A percentile compares a stretch with the other conserved stretches of the same genome.
phyloP scores from a whole-genome alignment of 2,329 filamentous ascomycete genomes.

The Colletotrichum viniferum region DNA sequence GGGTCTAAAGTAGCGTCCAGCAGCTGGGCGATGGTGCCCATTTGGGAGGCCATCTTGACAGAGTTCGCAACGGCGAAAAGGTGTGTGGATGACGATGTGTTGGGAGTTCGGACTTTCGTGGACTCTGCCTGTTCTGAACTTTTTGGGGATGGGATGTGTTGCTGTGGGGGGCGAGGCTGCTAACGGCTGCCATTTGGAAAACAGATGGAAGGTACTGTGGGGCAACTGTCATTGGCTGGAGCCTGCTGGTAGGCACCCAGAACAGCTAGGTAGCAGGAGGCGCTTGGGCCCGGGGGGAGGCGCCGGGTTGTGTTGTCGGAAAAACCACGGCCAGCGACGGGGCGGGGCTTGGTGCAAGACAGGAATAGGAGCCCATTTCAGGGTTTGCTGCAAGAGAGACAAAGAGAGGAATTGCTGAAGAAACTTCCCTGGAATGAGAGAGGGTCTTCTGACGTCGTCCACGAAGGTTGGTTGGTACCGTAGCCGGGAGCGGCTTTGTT shows the following conservation, averaged over 20 bases:
- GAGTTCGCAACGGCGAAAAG: slow-evolving; percentile 16
- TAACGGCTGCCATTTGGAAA: not conserved
- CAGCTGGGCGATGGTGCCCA: slow-evolving; percentile 74
- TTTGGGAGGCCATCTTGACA: slow-evolving; percentile 59
- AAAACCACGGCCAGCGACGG: not conserved
- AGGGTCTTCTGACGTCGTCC: not conserved
- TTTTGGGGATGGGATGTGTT: slow-evolving; percentile 17
- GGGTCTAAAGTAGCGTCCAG: slow-evolving; percentile 92
- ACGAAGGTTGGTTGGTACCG: not conserved
- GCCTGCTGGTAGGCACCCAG: not conserved
- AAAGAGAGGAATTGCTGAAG: not conserved
- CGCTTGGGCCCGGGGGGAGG: not conserved
- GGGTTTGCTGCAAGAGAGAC: not conserved
- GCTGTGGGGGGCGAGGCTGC: slow-evolving; percentile 18
- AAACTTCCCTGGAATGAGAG: not conserved
- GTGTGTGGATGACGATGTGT: not conserved
- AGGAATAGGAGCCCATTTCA: not conserved
- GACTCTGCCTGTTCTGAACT: slow-evolving; percentile 8
- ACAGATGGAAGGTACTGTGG: slow-evolving; percentile 15
- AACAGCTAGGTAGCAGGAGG: not conserved
- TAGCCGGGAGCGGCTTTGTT: not conserved
- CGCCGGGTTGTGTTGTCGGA: not conserved
- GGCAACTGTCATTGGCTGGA: slow-evolving; percentile 10
- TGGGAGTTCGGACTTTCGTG: not conserved
- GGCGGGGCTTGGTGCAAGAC: not conserved